These are phyloP conservation scores for Skeletonema marinoi DNA, from an alignment of 108 stramenopile species.

Conservation along the genomic window DNA sequence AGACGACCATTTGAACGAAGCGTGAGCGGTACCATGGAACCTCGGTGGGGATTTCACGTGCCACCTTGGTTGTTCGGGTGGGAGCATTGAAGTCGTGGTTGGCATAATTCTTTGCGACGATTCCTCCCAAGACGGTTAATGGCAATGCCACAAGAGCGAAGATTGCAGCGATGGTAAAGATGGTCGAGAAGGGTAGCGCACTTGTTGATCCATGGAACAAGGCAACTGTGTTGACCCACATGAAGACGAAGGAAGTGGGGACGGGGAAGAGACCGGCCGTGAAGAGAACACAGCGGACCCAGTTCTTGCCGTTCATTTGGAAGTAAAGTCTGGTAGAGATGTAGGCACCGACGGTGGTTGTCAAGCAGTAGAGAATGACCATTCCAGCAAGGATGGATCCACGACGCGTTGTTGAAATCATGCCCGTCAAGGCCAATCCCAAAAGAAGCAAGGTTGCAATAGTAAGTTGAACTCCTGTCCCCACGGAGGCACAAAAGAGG, in stretches of 20 bases:
- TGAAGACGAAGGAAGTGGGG: slow-evolving; percentile 83
- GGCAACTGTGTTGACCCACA: slow-evolving; percentile 93
- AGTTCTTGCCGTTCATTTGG: slow-evolving; percentile 91
- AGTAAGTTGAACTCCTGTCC: slow-evolving; percentile 91
- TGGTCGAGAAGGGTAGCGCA: slow-evolving; percentile 93
- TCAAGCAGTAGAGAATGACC: slow-evolving; percentile 90
- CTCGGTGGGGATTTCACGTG: slow-evolving; percentile 92
- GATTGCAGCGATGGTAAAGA: slow-evolving; percentile 84
- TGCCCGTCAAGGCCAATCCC: slow-evolving; percentile 79
- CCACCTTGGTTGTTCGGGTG: slow-evolving; percentile 96
- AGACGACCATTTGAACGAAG: slow-evolving; percentile 80
- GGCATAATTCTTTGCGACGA: slow-evolving; percentile 88
- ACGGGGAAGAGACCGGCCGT: slow-evolving; percentile 90
- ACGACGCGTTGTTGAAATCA: slow-evolving; percentile 91
- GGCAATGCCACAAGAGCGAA: slow-evolving; percentile 89
- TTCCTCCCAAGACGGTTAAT: slow-evolving; percentile 90
- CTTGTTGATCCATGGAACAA: slow-evolving; percentile 91
- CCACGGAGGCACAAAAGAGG: slow-evolving; percentile 88
- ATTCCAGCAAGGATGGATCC: slow-evolving; percentile 93
- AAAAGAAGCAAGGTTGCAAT: slow-evolving; percentile 83
- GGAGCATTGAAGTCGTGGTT: slow-evolving; percentile 92
- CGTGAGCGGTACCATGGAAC: slow-evolving; percentile 82
- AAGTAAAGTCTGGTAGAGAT: slow-evolving; percentile 86
- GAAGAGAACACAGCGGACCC: slow-evolving; percentile 90
- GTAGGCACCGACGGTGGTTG: slow-evolving; percentile 89